Evolutionary conservation across 495 filamentous ascomycete genomes (phyloP).

Genomic region (Aspergillus affinis): DNA sequence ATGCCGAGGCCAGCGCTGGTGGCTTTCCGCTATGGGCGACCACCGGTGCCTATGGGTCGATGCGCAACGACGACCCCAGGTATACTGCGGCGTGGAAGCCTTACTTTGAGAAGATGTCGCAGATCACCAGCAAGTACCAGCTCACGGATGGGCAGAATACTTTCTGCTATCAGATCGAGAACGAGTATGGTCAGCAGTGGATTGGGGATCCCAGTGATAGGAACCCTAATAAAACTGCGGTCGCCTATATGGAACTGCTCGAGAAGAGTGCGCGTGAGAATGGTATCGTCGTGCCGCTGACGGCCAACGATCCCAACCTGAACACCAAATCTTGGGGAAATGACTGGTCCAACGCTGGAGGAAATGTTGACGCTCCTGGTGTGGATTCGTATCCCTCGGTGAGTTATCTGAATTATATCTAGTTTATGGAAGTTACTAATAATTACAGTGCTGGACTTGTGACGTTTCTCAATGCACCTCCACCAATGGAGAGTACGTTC

Average conservation of each 20-base stretch:
- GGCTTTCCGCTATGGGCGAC: slow-evolving; percentile 63
- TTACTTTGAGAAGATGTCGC: slow-evolving; percentile 49
- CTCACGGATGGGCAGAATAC: slow-evolving; percentile 58
- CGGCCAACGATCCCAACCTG: slow-evolving; percentile 56
- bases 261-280: slow-evolving; percentile 47
- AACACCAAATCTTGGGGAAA: slow-evolving; percentile 52
- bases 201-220: slow-evolving; percentile 33
- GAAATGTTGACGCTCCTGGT: slow-evolving; percentile 58
- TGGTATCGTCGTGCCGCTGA: slow-evolving; percentile 55
- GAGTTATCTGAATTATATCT: slow-evolving; percentile 1
- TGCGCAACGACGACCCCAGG: slow-evolving; percentile 56
- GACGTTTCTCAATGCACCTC: slow-evolving; percentile 54
- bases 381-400: slow-evolving; percentile 59
- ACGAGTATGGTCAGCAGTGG: slow-evolving; percentile 63
- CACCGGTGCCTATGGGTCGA: slow-evolving; percentile 57
- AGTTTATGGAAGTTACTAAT: not conserved
- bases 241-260: slow-evolving; percentile 57
- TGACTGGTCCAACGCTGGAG: slow-evolving; percentile 51
- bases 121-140: slow-evolving; percentile 51
- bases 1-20: slow-evolving; percentile 54
- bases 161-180: slow-evolving; percentile 59
- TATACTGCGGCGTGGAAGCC: slow-evolving; percentile 53
- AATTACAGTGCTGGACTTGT: slow-evolving; percentile 55
- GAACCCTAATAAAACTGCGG: slow-evolving; percentile 48
- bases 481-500: slow-evolving; percentile 54